Evolutionary conservation across 129 eudicot species (phyloP), one percentile per base, ranked within the genome.

Genomic region (Centrapalus pauciflorus): DNA sequence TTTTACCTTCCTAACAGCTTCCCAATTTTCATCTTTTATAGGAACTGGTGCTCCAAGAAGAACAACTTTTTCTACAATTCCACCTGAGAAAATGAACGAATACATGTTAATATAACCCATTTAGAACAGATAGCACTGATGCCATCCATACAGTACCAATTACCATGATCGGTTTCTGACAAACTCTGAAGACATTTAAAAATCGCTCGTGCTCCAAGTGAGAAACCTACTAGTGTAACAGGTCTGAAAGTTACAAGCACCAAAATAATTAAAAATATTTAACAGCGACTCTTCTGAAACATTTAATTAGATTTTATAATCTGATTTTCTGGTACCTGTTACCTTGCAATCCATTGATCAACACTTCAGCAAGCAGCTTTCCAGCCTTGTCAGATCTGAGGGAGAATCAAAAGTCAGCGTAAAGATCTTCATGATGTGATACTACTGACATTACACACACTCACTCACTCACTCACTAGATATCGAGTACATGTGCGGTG

Each of bases 311-410:
- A 12, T 34, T 4, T 2, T 55, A 55, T 40, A 23, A 30, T 16
- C 4, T 17, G 43, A 45, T 27, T 56, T 65, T 3, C 14, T n/a
- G 41, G 26, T 75, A 89, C 99, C 99, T 86, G 64, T 94, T 84
- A 57, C 99, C 99, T 66, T 94, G 99, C 73, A 86, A 66, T 61
- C 94, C 99, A 32, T 89, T 89, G 59, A 82, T 50, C 26, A 94
- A 69, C 19, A 89, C 99, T 77, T 93, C 95, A 64, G 99, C 93
- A 69, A 94, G 95, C 72, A 94, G 76, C 73, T 79, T 84, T 70
- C 99, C 97, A n/a, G 95, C 90, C 79, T 94, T 89, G 69, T 94
- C 99, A 43, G 99, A 84, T 82, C 99, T 94, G 70, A 40, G 2
- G n/a, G 64, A 48, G 61, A 23, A 48, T 4, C 40, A 66, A 64